Evolutionary conservation across 2,329 filamentous ascomycete genomes (phyloP), one percentile per base, ranked within the genome.

Genomic region (Verticillium nubilum): DNA sequence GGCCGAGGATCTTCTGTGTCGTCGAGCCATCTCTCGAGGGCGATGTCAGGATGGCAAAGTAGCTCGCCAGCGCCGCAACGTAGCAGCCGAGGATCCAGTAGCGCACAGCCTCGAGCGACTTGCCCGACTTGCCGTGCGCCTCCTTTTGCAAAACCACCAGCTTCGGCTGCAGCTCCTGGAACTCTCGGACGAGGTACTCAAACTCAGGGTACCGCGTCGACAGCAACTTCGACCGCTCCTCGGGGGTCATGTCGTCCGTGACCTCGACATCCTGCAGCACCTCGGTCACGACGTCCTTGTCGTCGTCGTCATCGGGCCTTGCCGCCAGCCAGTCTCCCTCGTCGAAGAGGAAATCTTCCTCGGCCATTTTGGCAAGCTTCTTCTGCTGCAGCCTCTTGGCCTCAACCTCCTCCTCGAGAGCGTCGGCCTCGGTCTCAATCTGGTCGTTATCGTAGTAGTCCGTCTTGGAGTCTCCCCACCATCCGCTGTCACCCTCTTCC

Each of bases 381-480:
- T 97, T 97, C 74, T 92, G 87, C 73, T 98, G 94, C 61, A 99
- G 75, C 62, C 92, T 83, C 72, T 89, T 87, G 3, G 94, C 95
- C 72, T 99, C 96, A 12, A 83, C 86, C 74, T 99, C 96, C 78
- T 99, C 95, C 69, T 95, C 93, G 31, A 96, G 75, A 0, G 95
- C 95, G 67, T 85, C 83, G 37, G 78, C 82, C 70, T 88, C 85
- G 5, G 84, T 86, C 68, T 86, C 83, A 64, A 85, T 80, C 28
- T 80, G 76, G 73, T 99, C 94, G 65, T 92, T 91, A 76, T 96
- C 85, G 75, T 99, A 99, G 76, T 97, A 96, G 67, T 97, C 94
- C 62, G 89, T 89, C 72, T 86, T 94, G 2, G 91, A 92, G 4
- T 89, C 84, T 29, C 94, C 95, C 93, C 95, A 98, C 70, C 87